These are phyloP conservation scores for Neocatenulostroma microsporum DNA, from an alignment of 2,329 filamentous ascomycete species.

Conservation along the genomic window DNA sequence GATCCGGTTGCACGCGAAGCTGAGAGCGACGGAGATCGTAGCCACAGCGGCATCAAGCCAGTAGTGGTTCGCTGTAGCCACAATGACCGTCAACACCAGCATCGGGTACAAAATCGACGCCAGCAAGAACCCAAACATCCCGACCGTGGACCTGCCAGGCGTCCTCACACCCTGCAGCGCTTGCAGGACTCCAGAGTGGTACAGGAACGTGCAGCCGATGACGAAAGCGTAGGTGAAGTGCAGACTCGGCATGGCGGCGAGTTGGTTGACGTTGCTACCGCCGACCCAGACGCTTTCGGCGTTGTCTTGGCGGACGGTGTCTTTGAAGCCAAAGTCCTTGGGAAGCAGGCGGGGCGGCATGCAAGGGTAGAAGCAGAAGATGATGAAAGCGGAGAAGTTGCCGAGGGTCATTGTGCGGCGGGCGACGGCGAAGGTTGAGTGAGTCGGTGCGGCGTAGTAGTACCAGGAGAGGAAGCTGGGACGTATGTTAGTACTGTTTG, in stretches of 20 bases:
- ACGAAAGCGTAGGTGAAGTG: constrained; percentile 49
- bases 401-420: constrained; percentile 44
- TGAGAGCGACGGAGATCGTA: constrained; percentile 40
- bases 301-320: constrained; percentile 42
- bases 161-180: constrained; percentile 31
- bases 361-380: constrained; percentile 47
- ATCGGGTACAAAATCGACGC: constrained; percentile 37
- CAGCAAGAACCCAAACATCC: constrained; percentile 36
- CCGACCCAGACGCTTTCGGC: constrained; percentile 41
- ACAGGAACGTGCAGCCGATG: constrained; percentile 47
- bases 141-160: constrained; percentile 11
- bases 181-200: constrained; percentile 43
- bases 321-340: constrained; percentile 38
- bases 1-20: constrained; percentile 43
- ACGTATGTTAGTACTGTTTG: constrained; percentile 13
- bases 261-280: constrained; percentile 40
- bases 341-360: constrained; percentile 46
- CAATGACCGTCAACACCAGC: constrained; percentile 45
- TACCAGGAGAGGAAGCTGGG: constrained; percentile 56
- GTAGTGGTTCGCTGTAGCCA: constrained; percentile 57
- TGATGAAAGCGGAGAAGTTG: constrained; percentile 47
- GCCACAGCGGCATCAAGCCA: constrained; percentile 49
- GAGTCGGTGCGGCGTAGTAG: constrained; percentile 51
- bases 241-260: constrained; percentile 44
- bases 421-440: constrained; percentile 37